Base-by-base conservation (phyloP, 129 eudicot species). In the Sambucus nigra region DNA sequence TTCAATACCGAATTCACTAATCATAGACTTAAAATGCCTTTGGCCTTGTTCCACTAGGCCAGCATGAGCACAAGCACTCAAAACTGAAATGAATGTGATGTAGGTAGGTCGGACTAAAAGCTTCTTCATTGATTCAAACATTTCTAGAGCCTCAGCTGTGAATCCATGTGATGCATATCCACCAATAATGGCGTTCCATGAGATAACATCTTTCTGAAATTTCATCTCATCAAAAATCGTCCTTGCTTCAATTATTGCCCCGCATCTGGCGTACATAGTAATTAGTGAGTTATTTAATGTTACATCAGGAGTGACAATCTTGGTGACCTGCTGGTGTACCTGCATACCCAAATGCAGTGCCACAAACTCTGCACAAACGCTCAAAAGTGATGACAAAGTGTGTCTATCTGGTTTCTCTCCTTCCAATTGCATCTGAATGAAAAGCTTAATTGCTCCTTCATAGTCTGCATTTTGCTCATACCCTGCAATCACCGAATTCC, bases 251-350 rank as follows among this genome's bases (percentile, higher is more conserved):
- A 29, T 46, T 64, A 88, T 80, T 12, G 73, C 81, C 59, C 96
- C 96, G 51, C 94, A 77, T 35, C 79, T 78, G 1, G 96, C 80
- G 47, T 88, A 88, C 96, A 88, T 88, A 20, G 96, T 88, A 42
- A 88, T 73, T 20, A 88, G 86, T 17, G 96, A 75, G 72, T 88
- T 88, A 51, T 83, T 74, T 50, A 88, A 64, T 1, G 96, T 89
- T 13, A 74, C 60, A 48, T 88, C 94, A 10, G 91, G 91, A 25
- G 57, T 56, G 23, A 77, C 72, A 32, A 66, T 61, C 59, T 88
- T 88, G 32, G 55, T 80, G 2, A 83, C 77, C 53, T 67, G 67
- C 57, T 80, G 96, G 74, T 88, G 96, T 26, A 80, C 64, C 59
- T 88, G 94, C 72, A 69, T 61, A 22, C 96, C 96, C 17, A 80